These are phyloP conservation scores for Alloteropsis angusta DNA, from an alignment of 202 grass and related monocot genomes.

Conservation along the genomic window DNA sequence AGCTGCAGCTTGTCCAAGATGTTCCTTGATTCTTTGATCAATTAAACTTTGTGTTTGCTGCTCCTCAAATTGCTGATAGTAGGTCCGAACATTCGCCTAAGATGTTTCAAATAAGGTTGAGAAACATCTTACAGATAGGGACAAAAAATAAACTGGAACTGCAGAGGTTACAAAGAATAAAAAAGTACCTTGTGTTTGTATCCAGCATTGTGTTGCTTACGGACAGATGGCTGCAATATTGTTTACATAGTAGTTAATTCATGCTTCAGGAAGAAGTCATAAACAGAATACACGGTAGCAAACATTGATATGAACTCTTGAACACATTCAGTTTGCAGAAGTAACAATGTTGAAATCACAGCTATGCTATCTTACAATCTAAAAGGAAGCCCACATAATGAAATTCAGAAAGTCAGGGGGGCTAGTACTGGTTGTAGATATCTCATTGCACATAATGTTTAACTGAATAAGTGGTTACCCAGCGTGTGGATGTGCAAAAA, in stretches of 20 bases:
- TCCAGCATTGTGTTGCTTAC: conserved; percentile 95
- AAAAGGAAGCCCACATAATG: not conserved
- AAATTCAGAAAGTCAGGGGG: not conserved
- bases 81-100: conserved; percentile 92
- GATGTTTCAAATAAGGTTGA: conserved; percentile 9
- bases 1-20: conserved; percentile 86
- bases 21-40: conserved; percentile 99
- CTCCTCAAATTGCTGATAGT: conserved; percentile 99
- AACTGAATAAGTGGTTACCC: not conserved
- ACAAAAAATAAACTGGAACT: conserved; percentile 9
- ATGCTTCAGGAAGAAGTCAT: conserved; percentile 12
- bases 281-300: not conserved
- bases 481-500: not conserved
- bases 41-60: conserved; percentile 97
- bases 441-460: not conserved
- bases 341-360: not conserved
- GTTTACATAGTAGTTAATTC: conserved; percentile 15
- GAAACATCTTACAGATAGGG: not conserved
- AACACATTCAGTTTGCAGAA: not conserved
- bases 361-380: not conserved
- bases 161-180: conserved; percentile 6
- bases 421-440: not conserved
- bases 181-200: conserved; percentile 94
- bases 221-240: conserved; percentile 88
- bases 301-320: not conserved